Conservation (phyloP, 768 basidiomycete species). For the Auriscalpium orientale region DNA sequence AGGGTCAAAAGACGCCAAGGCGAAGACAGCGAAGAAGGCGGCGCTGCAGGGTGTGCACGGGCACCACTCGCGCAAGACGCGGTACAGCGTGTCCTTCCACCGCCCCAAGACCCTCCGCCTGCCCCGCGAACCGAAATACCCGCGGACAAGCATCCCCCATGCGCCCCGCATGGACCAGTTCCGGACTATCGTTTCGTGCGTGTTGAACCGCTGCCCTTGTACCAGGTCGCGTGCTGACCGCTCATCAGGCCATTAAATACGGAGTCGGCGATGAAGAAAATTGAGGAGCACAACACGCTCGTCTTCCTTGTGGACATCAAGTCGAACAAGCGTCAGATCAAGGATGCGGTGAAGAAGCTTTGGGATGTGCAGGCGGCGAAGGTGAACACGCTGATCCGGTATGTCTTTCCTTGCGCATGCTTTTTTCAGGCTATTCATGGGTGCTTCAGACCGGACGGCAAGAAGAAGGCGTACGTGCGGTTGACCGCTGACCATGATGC, state of each 20-base stretch:
- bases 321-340: slow-evolving; percentile 98
- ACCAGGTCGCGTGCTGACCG: neutral
- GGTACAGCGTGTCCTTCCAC: slow-evolving; percentile 87
- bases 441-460: slow-evolving; percentile 77
- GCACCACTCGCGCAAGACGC: slow-evolving; percentile 71
- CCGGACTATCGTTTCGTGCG: slow-evolving; percentile 86
- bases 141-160: slow-evolving; percentile 91
- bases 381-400: slow-evolving; percentile 98
- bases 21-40: slow-evolving; percentile 94
- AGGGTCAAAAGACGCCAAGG: slow-evolving; percentile 48
- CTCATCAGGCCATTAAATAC: slow-evolving; percentile 73
- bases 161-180: slow-evolving; percentile 94
- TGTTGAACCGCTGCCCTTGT: slow-evolving; percentile 13
- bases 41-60: slow-evolving; percentile 82
- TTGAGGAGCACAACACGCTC: slow-evolving; percentile 98
- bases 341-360: slow-evolving; percentile 98
- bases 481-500: slow-evolving; percentile 95
- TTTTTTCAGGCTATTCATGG: neutral
- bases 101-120: slow-evolving; percentile 91
- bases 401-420: slow-evolving; percentile 18
- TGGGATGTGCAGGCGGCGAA: slow-evolving; percentile 96
- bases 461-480: slow-evolving; percentile 99
- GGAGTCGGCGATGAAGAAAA: slow-evolving; percentile 99
- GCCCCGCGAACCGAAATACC: slow-evolving; percentile 82
- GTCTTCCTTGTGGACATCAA: slow-evolving; percentile 96